These are phyloP conservation scores for Voacanga thouarsii DNA, from an alignment of 257 asterid genomes.

Conservation along the genomic window DNA sequence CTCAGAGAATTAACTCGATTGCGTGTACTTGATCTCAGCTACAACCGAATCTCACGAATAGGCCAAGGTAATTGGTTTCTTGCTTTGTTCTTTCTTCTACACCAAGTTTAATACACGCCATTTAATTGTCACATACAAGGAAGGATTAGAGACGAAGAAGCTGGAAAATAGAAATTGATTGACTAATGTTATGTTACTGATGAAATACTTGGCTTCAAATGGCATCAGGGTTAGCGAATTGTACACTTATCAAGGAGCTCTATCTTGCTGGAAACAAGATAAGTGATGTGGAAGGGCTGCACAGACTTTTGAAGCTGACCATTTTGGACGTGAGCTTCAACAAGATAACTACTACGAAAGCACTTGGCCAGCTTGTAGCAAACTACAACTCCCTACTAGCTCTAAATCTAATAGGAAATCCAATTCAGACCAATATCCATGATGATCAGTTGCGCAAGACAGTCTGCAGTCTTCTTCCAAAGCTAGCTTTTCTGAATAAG, in stretches of 20 bases:
- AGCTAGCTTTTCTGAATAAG: constrained; percentile 58
- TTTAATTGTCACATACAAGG: not conserved
- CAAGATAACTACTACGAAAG: constrained; percentile 70
- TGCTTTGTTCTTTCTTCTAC: constrained; percentile 1
- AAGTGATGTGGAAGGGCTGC: constrained; percentile 77
- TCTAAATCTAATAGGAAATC: constrained; percentile 71
- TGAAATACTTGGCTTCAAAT: constrained; percentile 9
- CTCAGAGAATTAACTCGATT: constrained; percentile 69
- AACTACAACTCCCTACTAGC: constrained; percentile 65
- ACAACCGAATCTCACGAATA: constrained; percentile 69
- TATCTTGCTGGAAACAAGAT: constrained; percentile 84
- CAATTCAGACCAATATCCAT: constrained; percentile 60
- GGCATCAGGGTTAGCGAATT: constrained; percentile 58
- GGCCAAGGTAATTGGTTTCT: constrained; percentile 59
- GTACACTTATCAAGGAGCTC: constrained; percentile 67
- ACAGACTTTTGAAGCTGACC: constrained; percentile 68
- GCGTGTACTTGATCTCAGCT: constrained; percentile 80
- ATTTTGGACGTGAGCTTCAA: constrained; percentile 80
- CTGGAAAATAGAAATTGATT: not conserved
- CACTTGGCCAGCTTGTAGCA: constrained; percentile 84
- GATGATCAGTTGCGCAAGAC: constrained; percentile 66
- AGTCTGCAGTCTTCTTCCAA: constrained; percentile 60
- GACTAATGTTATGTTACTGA: not conserved
- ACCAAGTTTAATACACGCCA: not conserved
- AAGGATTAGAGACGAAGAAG: not conserved